phyloP scores from a whole-genome alignment of 1,284 basidiomycete species.

The Rhodotorula sp. region DNA sequence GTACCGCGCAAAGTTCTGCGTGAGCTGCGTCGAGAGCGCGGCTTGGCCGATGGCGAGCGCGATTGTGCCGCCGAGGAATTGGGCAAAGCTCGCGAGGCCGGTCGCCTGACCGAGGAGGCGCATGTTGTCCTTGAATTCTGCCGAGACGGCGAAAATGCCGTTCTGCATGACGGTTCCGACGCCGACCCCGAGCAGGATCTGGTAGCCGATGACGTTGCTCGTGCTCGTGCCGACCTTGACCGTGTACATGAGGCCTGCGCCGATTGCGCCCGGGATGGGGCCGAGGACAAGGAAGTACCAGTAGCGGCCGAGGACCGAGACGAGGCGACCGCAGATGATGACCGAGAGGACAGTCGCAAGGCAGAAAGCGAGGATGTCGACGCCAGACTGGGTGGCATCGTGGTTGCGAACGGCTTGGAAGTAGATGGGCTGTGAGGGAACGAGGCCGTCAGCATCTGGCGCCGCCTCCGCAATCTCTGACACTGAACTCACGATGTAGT shows the following conservation, averaged over 20 bases:
- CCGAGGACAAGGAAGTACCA: conserved; percentile 50
- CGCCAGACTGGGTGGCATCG: conserved; percentile 42
- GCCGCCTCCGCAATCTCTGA: not conserved
- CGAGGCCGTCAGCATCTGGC: not conserved
- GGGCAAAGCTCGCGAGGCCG: conserved; percentile 27
- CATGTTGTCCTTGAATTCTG: conserved; percentile 34
- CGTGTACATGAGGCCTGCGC: conserved; percentile 57
- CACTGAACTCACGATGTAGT: conserved; percentile 14
- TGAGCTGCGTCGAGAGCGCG: conserved; percentile 26
- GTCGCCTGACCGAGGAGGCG: conserved; percentile 33
- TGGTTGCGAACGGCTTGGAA: conserved; percentile 28
- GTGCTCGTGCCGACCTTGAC: conserved; percentile 46
- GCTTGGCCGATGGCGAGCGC: conserved; percentile 36
- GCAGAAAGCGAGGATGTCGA: conserved; percentile 48
- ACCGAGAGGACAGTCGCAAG: conserved; percentile 44
- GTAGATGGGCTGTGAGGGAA: not conserved
- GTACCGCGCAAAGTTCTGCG: conserved; percentile 32
- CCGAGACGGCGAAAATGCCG: conserved; percentile 38
- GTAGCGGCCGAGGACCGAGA: conserved; percentile 50
- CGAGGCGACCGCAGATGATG: conserved; percentile 36
- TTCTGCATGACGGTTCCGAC: conserved; percentile 35
- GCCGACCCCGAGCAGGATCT: conserved; percentile 43
- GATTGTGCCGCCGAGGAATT: conserved; percentile 23
- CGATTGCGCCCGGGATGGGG: conserved; percentile 51
- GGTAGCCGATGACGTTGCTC: conserved; percentile 55